These are phyloP conservation scores for Coffea humblotiana DNA, from an alignment of 305 asterid species.

Conservation along the genomic window DNA sequence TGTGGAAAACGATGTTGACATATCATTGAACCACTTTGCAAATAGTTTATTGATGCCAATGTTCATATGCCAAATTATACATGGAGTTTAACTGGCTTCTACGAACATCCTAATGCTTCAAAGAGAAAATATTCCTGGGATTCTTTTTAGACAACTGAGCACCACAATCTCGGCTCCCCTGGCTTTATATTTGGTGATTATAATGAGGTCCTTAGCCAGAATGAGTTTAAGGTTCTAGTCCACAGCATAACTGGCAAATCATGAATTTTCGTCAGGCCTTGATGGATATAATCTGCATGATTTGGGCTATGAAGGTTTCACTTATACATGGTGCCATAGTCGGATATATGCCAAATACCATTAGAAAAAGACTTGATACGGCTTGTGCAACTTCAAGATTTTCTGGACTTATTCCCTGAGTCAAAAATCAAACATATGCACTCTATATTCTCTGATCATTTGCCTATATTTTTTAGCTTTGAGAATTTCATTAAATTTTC, in stretches of 20 bases:
- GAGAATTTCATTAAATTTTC: not conserved
- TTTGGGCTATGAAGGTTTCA: not conserved
- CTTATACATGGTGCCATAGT: not conserved
- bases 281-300: not conserved
- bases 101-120: not conserved
- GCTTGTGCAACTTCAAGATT: not conserved
- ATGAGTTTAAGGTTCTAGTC: not conserved
- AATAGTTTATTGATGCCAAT: not conserved
- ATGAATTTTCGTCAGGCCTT: not conserved
- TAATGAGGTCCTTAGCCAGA: not conserved
- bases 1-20: not conserved
- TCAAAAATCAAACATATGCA: not conserved
- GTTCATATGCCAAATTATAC: not conserved
- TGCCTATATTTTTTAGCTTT: too few species aligned
- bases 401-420: not conserved
- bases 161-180: not conserved
- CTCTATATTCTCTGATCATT: too few species aligned
- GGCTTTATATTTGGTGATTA: not conserved
- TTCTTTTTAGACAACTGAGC: not conserved
- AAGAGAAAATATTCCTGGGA: not conserved
- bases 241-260: not conserved
- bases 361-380: not conserved
- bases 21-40: not conserved
- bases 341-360: not conserved
- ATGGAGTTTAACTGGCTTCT: not conserved